Percentiles rank a stretch among this genome's conserved stretches.
phyloP scores from a whole-genome alignment of 2,329 filamentous ascomycete genomes.

The Monosporascus sp. region DNA sequence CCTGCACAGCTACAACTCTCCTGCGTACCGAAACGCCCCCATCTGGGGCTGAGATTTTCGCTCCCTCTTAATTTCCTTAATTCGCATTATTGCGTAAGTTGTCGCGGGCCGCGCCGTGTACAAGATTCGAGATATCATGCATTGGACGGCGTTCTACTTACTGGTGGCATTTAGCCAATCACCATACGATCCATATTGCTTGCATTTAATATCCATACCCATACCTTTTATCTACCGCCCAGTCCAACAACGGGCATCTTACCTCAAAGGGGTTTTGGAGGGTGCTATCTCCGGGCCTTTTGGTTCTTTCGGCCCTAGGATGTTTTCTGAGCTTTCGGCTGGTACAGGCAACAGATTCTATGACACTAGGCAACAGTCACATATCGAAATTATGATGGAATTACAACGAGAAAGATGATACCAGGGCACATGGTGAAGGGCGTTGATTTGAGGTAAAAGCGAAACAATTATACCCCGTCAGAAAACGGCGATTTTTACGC shows the following conservation, averaged over 20 bases:
- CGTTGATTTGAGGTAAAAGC: background rate
- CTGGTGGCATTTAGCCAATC: background rate
- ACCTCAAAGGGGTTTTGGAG: too few species aligned
- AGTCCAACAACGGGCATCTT: background rate
- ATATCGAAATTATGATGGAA: slow-evolving; percentile 2
- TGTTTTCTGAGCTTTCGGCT: slow-evolving; percentile 12
- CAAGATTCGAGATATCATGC: background rate
- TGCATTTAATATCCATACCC: background rate
- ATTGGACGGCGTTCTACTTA: background rate
- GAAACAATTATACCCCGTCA: slow-evolving; percentile 10
- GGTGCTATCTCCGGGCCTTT: too few species aligned
- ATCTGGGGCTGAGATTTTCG: slow-evolving; percentile 46
- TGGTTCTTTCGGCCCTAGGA: background rate
- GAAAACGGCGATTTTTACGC: slow-evolving; percentile 1
- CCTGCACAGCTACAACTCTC: slow-evolving; percentile 54
- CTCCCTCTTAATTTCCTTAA: background rate
- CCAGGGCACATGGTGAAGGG: background rate
- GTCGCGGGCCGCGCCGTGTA: background rate
- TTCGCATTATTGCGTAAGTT: background rate
- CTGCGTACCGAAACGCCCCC: slow-evolving; percentile 47
- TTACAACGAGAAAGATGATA: slow-evolving; percentile 10
- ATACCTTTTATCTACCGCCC: background rate
- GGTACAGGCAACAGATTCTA: slow-evolving; percentile 12
- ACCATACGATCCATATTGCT: background rate
- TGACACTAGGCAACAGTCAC: slow-evolving; percentile 15